These are phyloP conservation scores for Ambrosiella cleistominuta DNA, from an alignment of 2,329 filamentous ascomycete species.

Conservation along the genomic window DNA sequence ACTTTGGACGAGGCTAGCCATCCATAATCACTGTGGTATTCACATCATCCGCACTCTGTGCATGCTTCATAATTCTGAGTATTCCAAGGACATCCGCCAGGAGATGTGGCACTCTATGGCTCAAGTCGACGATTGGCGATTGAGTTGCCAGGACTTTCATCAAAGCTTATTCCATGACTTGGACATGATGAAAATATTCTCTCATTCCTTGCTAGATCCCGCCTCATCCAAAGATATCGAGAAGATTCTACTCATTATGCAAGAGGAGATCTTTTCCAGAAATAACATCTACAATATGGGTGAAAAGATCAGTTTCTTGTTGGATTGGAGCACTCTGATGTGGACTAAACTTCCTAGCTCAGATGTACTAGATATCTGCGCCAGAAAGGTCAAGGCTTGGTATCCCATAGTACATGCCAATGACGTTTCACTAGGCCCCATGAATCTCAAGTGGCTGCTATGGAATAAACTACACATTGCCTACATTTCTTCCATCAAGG, in stretches of 20 bases:
- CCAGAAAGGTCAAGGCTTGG: too few relatives aligned
- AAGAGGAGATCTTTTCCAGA: neutral
- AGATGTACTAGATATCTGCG: too few relatives aligned
- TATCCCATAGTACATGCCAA: too few relatives aligned
- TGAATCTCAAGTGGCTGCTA: too few relatives aligned
- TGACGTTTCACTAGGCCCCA: too few relatives aligned
- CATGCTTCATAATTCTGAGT: constrained; percentile 2
- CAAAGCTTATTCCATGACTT: neutral
- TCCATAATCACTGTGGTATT: constrained; percentile 1
- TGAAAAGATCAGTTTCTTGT: neutral
- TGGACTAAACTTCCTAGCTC: too few relatives aligned
- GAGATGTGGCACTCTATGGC: neutral
- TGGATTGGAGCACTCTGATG: too few relatives aligned
- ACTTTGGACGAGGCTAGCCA: constrained; percentile 1
- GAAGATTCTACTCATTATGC: neutral
- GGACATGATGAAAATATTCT: neutral
- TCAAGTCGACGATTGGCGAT: neutral
- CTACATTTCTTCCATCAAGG: too few relatives aligned
- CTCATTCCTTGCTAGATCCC: neutral
- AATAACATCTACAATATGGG: constrained; percentile 2
- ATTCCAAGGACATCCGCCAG: neutral
- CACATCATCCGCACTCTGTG: neutral
- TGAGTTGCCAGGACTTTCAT: neutral
- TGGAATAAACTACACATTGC: too few relatives aligned
- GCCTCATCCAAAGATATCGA: neutral